Evolutionary conservation across 495 filamentous ascomycete genomes (phyloP).

Genomic region (Aspergillus cavernicola): DNA sequence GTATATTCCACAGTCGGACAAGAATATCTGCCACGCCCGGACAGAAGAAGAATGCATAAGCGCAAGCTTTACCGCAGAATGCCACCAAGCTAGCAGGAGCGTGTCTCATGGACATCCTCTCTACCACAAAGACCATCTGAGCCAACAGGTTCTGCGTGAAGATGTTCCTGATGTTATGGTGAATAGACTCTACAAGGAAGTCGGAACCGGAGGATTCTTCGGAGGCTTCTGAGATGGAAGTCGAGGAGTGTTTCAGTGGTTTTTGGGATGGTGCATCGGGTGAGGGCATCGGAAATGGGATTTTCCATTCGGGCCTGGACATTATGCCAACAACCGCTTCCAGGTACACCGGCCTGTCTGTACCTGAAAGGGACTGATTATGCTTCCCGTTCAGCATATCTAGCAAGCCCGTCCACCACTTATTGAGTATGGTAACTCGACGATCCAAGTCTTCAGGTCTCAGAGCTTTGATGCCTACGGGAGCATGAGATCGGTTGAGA

Average conservation of each 20-base stretch:
- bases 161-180: conserved; percentile 90
- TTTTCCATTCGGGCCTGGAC: conserved; percentile 88
- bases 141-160: conserved; percentile 82
- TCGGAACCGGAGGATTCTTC: conserved; percentile 56
- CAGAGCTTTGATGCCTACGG: conserved; percentile 63
- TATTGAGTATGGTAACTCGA: conserved; percentile 77
- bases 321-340: conserved; percentile 83
- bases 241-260: conserved; percentile 33
- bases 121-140: conserved; percentile 85
- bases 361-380: conserved; percentile 67
- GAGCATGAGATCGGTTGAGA: conserved; percentile 64
- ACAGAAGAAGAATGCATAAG: conserved; percentile 96
- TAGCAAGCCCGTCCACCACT: conserved; percentile 92
- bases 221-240: conserved; percentile 39
- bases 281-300: conserved; percentile 53
- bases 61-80: conserved; percentile 90
- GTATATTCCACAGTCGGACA: conserved; percentile 75
- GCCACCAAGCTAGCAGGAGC: conserved; percentile 89
- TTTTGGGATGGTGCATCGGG: conserved; percentile 25
- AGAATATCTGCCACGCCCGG: conserved; percentile 85
- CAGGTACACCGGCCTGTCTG: conserved; percentile 76
- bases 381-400: conserved; percentile 78
- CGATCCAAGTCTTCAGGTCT: conserved; percentile 83
- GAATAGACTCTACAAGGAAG: conserved; percentile 82
- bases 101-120: conserved; percentile 84